Percentiles rank a stretch among this genome's conserved stretches.
These are phyloP conservation scores for Hypsizygus marmoreus DNA, from an alignment of 768 basidiomycete species.

Conservation along the genomic window DNA sequence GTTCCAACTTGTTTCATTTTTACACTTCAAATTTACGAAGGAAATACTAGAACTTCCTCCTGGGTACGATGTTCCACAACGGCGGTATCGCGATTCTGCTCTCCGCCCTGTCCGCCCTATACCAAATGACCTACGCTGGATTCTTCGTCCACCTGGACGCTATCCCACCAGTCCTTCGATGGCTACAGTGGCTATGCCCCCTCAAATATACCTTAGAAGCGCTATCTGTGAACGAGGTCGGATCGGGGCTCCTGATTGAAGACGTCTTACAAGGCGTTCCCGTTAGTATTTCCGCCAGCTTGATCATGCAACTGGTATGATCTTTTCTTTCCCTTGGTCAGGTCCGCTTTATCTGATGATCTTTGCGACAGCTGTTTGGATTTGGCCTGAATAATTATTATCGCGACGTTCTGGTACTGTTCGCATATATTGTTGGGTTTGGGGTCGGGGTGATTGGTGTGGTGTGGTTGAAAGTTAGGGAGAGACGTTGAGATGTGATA, in stretches of 20 bases:
- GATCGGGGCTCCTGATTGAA: slow-evolving; percentile 81
- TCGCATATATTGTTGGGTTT: slow-evolving; percentile 85
- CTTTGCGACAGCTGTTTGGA: slow-evolving; percentile 69
- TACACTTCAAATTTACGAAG: no score
- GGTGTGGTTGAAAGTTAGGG: slow-evolving; percentile 78
- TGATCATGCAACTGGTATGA: slow-evolving; percentile 85
- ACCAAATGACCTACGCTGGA: slow-evolving; percentile 87
- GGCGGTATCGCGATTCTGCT: slow-evolving; percentile 90
- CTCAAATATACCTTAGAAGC: slow-evolving; percentile 86
- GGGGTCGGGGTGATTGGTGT: slow-evolving; percentile 68
- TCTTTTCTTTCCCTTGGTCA: neutral
- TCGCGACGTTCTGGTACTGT: slow-evolving; percentile 83
- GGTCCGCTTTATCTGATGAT: slow-evolving; percentile 1
- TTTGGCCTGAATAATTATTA: slow-evolving; percentile 85
- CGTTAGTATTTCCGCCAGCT: slow-evolving; percentile 71
- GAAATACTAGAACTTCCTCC: slow-evolving; percentile 75
- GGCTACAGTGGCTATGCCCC: slow-evolving; percentile 91
- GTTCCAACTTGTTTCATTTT: slow-evolving; percentile 30
- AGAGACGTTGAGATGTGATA: slow-evolving; percentile 53
- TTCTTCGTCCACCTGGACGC: slow-evolving; percentile 88
- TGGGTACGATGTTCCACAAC: slow-evolving; percentile 81
- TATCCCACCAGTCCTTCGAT: slow-evolving; percentile 90
- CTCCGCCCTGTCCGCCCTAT: slow-evolving; percentile 73
- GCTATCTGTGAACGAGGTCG: slow-evolving; percentile 89
- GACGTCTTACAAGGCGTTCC: slow-evolving; percentile 83